Conservation (phyloP, 2,329 filamentous ascomycete genomes). For the Tricladium varicosporioides region DNA sequence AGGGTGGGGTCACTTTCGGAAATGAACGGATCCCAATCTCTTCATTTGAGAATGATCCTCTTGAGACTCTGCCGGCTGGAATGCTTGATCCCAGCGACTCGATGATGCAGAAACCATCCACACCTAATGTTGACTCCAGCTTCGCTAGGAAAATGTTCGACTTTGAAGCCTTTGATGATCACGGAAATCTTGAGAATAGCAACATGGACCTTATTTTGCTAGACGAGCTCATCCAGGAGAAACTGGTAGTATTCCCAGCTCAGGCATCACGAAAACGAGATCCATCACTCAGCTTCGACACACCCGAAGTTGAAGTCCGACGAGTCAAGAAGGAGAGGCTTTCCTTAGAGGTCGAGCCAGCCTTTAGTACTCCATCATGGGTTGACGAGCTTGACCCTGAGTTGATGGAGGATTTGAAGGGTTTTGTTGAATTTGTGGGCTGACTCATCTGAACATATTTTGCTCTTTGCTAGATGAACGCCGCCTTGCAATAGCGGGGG, state of each 20-base stretch:
- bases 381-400: slow-evolving; percentile 34
- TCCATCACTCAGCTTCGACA: neutral
- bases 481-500: too few species aligned
- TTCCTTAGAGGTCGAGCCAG: neutral
- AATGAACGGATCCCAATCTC: slow-evolving; percentile 2
- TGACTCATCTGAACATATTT: too few species aligned
- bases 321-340: slow-evolving; percentile 13
- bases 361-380: slow-evolving; percentile 29
- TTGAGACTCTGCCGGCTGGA: slow-evolving; percentile 24
- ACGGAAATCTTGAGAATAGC: neutral
- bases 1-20: neutral
- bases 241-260: neutral
- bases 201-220: neutral
- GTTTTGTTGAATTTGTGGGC: slow-evolving; percentile 32
- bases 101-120: slow-evolving; percentile 7
- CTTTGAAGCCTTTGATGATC: slow-evolving; percentile 23
- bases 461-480: too few species aligned
- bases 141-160: slow-evolving; percentile 28
- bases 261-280: too few species aligned
- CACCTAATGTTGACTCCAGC: slow-evolving; percentile 19
- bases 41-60: slow-evolving; percentile 9
- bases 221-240: neutral
- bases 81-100: slow-evolving; percentile 29
- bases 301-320: slow-evolving; percentile 19
- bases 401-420: slow-evolving; percentile 32